A percentile compares a stretch with the other conserved stretches of the same genome.
Evolutionary conservation across 768 basidiomycete genomes (phyloP).

Genomic region (Saitozyma podzolica): DNA sequence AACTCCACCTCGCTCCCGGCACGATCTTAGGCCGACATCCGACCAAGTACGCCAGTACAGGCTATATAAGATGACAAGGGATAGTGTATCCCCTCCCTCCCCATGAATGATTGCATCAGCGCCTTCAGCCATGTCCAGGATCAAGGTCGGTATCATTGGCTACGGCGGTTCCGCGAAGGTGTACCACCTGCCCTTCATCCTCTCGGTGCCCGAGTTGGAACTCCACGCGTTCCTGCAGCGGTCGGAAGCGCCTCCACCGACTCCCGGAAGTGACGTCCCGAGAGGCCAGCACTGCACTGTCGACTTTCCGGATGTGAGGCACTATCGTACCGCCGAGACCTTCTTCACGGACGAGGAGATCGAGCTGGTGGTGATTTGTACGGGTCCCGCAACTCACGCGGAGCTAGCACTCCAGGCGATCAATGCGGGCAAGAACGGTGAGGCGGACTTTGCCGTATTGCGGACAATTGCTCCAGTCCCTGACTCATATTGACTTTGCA

Average conservation of each 20-base stretch:
- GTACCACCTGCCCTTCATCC: constrained; percentile 75
- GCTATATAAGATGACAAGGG: too few species aligned
- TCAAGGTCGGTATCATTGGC: constrained; percentile 71
- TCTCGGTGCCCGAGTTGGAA: not conserved
- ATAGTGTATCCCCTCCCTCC: too few species aligned
- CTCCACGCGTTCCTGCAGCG: constrained; percentile 2
- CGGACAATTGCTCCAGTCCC: too few species aligned
- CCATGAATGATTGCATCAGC: too few species aligned
- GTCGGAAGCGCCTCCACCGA: not conserved
- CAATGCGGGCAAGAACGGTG: constrained; percentile 11
- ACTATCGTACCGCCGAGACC: not conserved
- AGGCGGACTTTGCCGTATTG: not conserved
- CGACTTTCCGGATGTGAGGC: constrained; percentile 5
- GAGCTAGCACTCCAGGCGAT: not conserved
- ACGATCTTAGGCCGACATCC: too few species aligned
- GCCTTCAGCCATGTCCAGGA: constrained; percentile 26
- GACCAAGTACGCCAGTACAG: too few species aligned
- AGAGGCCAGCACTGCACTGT: constrained; percentile 1
- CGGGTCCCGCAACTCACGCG: not conserved
- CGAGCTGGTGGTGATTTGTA: constrained; percentile 6
- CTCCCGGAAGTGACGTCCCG: not conserved
- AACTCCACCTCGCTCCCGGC: too few species aligned
- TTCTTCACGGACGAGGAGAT: constrained; percentile 3
- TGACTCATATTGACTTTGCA: constrained; percentile 3
- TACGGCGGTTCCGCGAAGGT: constrained; percentile 72